phyloP scores from a whole-genome alignment of 768 basidiomycete genomes.

The Auricularia cornea region DNA sequence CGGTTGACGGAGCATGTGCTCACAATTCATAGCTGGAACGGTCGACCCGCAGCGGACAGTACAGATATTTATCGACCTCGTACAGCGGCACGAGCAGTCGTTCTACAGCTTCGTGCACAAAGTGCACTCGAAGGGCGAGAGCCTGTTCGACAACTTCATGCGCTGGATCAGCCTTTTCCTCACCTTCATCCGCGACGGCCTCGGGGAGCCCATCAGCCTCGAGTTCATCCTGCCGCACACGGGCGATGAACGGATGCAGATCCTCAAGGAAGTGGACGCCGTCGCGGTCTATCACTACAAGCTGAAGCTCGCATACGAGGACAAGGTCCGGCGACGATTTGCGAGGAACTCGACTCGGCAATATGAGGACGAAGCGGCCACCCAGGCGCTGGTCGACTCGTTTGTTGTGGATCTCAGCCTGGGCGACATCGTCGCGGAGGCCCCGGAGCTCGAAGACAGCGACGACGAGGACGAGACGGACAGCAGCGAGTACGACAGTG shows the following conservation, averaged over 20 bases:
- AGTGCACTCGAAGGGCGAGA: conserved; percentile 93
- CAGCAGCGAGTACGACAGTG: conserved; percentile 39
- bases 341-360: conserved; percentile 40
- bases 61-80: conserved; percentile 86
- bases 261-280: conserved; percentile 81
- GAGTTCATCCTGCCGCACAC: conserved; percentile 85
- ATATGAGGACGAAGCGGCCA: conserved; percentile 77
- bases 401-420: conserved; percentile 78
- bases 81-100: conserved; percentile 87
- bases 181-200: conserved; percentile 79
- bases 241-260: conserved; percentile 62
- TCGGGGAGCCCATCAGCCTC: conserved; percentile 65
- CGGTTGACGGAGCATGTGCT: not conserved
- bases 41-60: conserved; percentile 81
- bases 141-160: conserved; percentile 90
- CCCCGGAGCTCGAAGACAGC: conserved; percentile 65
- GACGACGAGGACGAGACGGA: conserved; percentile 35
- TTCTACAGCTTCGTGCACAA: conserved; percentile 98
- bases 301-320: conserved; percentile 87
- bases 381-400: conserved; percentile 67
- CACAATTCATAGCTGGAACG: conserved; percentile 50
- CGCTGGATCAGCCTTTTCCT: conserved; percentile 95
- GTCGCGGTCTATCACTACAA: conserved; percentile 91
- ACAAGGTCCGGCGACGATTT: conserved; percentile 82
- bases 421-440: conserved; percentile 67